These are phyloP conservation scores for Kodamaea fungicola DNA, from an alignment of 1,139 yeast genomes.

Conservation along the genomic window DNA sequence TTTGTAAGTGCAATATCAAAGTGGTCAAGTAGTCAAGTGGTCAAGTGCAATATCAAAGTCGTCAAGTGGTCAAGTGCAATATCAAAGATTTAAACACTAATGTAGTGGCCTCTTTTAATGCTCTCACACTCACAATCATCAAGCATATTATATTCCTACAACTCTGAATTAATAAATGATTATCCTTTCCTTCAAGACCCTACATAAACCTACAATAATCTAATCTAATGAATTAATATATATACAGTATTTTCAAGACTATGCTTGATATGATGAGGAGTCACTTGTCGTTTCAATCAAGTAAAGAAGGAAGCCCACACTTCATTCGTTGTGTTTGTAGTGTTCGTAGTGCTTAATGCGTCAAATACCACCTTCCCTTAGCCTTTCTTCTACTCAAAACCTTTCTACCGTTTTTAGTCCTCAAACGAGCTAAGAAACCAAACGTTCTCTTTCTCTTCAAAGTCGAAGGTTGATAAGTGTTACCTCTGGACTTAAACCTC, in stretches of 20 bases:
- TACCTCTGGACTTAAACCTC: constrained; percentile 88
- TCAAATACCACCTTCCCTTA: constrained; percentile 92
- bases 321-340: neutral
- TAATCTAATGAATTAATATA: neutral
- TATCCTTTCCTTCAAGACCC: too few relatives aligned
- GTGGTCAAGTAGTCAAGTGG: too few relatives aligned
- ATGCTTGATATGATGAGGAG: neutral
- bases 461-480: constrained; percentile 92
- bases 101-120: too few relatives aligned
- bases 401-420: constrained; percentile 74
- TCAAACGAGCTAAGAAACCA: constrained; percentile 88
- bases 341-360: constrained; percentile 47
- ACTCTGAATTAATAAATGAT: too few relatives aligned
- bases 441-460: constrained; percentile 84
- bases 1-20: too few relatives aligned
- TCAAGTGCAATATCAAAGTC: too few relatives aligned
- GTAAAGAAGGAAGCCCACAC: neutral
- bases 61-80: too few relatives aligned
- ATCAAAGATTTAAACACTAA: too few relatives aligned
- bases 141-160: too few relatives aligned
- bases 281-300: neutral
- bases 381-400: constrained; percentile 73
- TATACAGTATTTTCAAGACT: neutral
- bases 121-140: too few relatives aligned
- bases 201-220: too few relatives aligned